Percentiles rank a stretch among this genome's conserved stretches.
Evolutionary conservation across 768 basidiomycete genomes (phyloP).

Genomic region (Tricholoma bakamatsutake): DNA sequence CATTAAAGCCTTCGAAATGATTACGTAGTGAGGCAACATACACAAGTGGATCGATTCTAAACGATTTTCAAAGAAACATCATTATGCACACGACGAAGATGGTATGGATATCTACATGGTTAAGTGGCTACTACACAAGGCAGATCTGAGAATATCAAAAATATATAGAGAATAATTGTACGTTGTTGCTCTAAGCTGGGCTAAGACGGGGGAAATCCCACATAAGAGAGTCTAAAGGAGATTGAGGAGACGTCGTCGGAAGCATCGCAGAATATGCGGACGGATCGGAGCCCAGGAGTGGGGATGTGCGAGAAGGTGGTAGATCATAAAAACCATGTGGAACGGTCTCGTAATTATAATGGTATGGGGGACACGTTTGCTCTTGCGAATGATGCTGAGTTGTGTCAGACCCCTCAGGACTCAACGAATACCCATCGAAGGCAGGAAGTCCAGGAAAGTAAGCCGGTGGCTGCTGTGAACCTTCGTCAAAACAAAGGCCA

Average conservation of each 20-base stretch:
- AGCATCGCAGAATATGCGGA: background rate
- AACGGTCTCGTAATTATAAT: background rate
- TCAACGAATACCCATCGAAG: background rate
- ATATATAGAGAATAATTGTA: background rate
- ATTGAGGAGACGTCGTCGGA: background rate
- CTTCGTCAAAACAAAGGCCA: background rate
- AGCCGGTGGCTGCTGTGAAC: background rate
- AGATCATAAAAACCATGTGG: background rate
- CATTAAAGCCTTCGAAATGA: slow-evolving; percentile 44
- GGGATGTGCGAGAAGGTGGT: background rate
- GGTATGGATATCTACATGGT: too few relatives aligned
- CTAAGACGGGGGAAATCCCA: slow-evolving; percentile 11
- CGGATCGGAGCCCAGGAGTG: background rate
- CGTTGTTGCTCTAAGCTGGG: background rate
- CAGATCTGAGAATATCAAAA: too few relatives aligned
- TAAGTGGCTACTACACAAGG: too few relatives aligned
- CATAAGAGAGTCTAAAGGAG: slow-evolving; percentile 7
- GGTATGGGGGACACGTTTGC: background rate
- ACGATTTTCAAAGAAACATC: background rate
- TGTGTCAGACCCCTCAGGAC: background rate
- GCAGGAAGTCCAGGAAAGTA: background rate
- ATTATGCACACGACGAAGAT: slow-evolving; percentile 7
- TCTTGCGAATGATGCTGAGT: background rate
- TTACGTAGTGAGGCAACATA: slow-evolving; percentile 11
- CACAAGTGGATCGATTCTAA: background rate